Conservation (phyloP, 768 basidiomycete species). For the Auriscalpium vulgare region DNA sequence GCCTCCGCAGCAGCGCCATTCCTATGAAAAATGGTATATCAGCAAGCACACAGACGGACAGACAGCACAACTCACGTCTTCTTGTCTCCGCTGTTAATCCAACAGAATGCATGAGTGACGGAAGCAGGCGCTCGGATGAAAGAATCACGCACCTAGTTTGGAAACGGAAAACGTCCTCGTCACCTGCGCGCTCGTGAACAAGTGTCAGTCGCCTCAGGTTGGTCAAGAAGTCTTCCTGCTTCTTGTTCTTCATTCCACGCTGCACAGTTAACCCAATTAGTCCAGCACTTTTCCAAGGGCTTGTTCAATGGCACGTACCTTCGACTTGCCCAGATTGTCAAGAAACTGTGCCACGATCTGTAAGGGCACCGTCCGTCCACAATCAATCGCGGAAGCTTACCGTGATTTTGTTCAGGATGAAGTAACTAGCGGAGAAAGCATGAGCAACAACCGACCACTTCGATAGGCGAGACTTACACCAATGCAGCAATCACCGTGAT, state of each 20-base stretch:
- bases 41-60: no score
- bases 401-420: constrained; percentile 28
- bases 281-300: not conserved
- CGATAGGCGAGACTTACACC: constrained; percentile 17
- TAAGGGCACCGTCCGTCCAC: not conserved
- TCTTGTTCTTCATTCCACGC: constrained; percentile 27
- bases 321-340: constrained; percentile 29
- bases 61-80: no score
- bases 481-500: constrained; percentile 30
- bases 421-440: constrained; percentile 15
- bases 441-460: not conserved
- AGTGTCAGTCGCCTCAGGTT: constrained; percentile 33
- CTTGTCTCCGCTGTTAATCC: no score
- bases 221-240: constrained; percentile 31
- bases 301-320: constrained; percentile 7
- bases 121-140: not conserved
- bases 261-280: constrained; percentile 1
- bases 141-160: constrained; percentile 7
- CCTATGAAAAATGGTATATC: no score
- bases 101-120: no score
- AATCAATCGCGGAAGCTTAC: not conserved
- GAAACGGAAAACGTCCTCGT: constrained; percentile 16
- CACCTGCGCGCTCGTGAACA: constrained; percentile 27
- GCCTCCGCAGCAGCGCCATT: no score
- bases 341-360: constrained; percentile 20